These are phyloP conservation scores for Saposhnikovia divaricata DNA, from an alignment of 129 eudicot genomes.

Conservation along the genomic window DNA sequence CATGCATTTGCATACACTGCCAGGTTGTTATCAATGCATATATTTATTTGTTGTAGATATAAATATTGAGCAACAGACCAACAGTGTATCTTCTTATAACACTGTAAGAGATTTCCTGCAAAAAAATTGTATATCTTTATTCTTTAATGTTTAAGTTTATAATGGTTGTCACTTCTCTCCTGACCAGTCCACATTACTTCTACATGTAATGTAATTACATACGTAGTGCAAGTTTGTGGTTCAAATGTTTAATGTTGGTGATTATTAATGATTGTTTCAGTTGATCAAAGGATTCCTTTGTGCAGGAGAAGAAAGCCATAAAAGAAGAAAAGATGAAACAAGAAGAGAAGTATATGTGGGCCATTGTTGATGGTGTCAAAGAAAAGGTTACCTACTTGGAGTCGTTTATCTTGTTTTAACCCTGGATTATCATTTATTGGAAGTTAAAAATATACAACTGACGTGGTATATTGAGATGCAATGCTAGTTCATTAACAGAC, in stretches of 20 bases:
- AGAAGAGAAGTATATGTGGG: constrained; percentile 99
- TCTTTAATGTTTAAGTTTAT: not conserved
- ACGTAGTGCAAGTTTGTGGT: not conserved
- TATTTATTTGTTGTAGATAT: not conserved
- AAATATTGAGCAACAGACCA: not conserved
- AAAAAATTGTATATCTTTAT: not conserved
- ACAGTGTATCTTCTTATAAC: not conserved
- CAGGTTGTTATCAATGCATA: not conserved
- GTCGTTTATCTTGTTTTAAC: not conserved
- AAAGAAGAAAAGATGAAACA: constrained; percentile 84
- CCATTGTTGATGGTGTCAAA: constrained; percentile 85
- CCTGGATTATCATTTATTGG: constrained; percentile 3
- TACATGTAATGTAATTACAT: not conserved
- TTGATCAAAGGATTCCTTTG: constrained; percentile 7
- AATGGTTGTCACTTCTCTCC: not conserved
- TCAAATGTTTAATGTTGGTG: not conserved
- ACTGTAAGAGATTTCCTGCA: not conserved
- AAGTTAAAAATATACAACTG: not conserved
- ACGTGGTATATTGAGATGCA: not conserved
- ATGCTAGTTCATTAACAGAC: not conserved
- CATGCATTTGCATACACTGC: not conserved
- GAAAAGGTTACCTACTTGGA: constrained; percentile 57
- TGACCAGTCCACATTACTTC: not conserved
- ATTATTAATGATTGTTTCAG: too few species aligned
- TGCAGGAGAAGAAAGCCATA: constrained; percentile 83